Conservation (phyloP, 1,139 yeast species). For the Magnusiomyces fungicola region DNA sequence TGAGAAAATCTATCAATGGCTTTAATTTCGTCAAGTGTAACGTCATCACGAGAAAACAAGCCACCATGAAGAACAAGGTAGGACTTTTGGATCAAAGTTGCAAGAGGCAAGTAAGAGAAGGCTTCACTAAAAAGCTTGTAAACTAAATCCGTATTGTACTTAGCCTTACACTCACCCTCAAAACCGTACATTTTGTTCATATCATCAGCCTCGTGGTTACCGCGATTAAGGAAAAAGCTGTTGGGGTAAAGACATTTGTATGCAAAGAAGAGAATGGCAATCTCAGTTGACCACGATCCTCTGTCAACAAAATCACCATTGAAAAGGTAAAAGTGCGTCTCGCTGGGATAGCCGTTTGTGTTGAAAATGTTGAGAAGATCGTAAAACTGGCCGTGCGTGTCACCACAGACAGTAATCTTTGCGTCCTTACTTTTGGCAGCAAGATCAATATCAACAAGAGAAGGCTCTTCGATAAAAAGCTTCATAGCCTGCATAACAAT, state of each 20-base stretch:
- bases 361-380: conserved; percentile 77
- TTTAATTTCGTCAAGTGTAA: conserved; percentile 67
- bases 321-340: conserved; percentile 69
- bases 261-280: conserved; percentile 73
- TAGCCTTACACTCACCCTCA: conserved; percentile 89
- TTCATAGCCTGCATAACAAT: conserved; percentile 68
- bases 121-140: conserved; percentile 82
- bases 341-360: conserved; percentile 60
- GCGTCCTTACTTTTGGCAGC: conserved; percentile 26
- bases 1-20: conserved; percentile 56
- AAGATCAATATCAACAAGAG: conserved; percentile 66
- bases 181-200: conserved; percentile 97
- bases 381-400: conserved; percentile 94
- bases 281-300: conserved; percentile 98
- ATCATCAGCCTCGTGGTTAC: conserved; percentile 94
- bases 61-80: conserved; percentile 96
- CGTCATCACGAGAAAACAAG: conserved; percentile 67
- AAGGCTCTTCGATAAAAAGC: conserved; percentile 55
- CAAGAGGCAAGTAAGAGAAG: conserved; percentile 80
- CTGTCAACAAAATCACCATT: conserved; percentile 98
- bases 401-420: conserved; percentile 82
- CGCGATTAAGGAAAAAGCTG: conserved; percentile 72
- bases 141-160: conserved; percentile 67
- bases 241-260: conserved; percentile 75
- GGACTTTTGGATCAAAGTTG: conserved; percentile 60